Conservation (phyloP, 345 rosid genomes). For the Excoecaria agallocha region DNA sequence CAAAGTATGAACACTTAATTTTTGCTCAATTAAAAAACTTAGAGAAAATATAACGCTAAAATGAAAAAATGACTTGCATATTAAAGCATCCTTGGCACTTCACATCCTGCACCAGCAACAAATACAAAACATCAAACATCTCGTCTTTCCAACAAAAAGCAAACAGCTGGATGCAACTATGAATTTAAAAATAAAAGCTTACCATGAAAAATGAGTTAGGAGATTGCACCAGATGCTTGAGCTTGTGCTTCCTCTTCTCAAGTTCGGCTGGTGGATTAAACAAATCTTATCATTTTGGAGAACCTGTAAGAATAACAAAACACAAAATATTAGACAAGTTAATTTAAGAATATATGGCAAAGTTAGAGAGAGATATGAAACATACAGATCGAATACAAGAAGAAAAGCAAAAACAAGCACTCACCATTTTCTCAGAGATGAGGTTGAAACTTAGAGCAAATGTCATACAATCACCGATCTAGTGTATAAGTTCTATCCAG, state of each 20-base stretch:
- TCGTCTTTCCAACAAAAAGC: too few species aligned
- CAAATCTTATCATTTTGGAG: constrained; percentile 20
- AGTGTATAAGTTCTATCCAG: too few species aligned
- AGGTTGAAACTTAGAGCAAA: too few species aligned
- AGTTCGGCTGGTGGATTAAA: constrained; percentile 19
- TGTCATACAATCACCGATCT: too few species aligned
- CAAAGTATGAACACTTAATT: background rate
- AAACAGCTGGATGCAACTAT: background rate
- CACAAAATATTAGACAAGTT: too few species aligned
- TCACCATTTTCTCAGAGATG: too few species aligned
- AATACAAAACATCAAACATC: too few species aligned
- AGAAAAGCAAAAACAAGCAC: too few species aligned
- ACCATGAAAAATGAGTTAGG: constrained; percentile 17
- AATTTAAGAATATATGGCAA: too few species aligned
- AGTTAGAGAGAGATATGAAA: too few species aligned
- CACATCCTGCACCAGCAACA: constrained; percentile 10
- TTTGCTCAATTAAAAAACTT: background rate
- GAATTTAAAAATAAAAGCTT: background rate
- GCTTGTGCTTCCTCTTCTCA: constrained; percentile 23
- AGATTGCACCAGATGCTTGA: constrained; percentile 15
- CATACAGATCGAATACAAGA: too few species aligned
- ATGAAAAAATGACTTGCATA: background rate
- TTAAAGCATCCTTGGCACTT: constrained; percentile 21
- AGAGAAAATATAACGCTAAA: background rate
- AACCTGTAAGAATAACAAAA: constrained; percentile 5